Base-by-base conservation (phyloP, 345 rosid species). In the Kernera saxatilis region DNA sequence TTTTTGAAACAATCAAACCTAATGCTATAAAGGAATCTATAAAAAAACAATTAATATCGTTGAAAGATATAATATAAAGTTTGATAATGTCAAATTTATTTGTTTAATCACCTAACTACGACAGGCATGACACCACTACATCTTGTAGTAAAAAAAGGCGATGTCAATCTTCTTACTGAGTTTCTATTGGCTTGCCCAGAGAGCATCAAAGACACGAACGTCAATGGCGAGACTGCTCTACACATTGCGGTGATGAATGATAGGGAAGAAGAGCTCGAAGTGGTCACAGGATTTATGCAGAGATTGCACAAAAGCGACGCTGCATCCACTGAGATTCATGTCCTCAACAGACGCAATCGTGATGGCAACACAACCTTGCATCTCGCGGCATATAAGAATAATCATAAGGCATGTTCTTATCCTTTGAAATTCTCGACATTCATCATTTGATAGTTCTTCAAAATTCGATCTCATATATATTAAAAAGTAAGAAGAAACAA, bases 291-390 rank as follows among this genome's bases (percentile, higher is more conserved):
- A 7, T 72, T 65, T 25, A 18, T 67, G 41, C 69, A 35, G 10
- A 59, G 17, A 35, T 6, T 14, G 49, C 25, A 2, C 22, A 5
- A 26, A 1, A 33, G 5, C 33, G 27, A 59, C 27, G 25, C 41
- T 8, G 4, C 2, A 2, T 10, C 13, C 11, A 36, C 22, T 1
- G 54, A 33, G 14, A 18, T 0, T 23, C 54, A 35, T 1, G 53
- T 59, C 4, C 32, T 69, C 22, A 69, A 78, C 54, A 46, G 12
- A 27, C 30, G 64, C 8, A 40, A 74, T 3, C 56, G 60, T 17
- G 48, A 69, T 22, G 68, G 69, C n/a, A 58, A 70, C 70, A 74
- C 79, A 3, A 60, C 60, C 17, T 50, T 78, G 65, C 78, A 78
- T 17, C 3, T 64, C 5, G 79, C 77, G 2, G 75, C 68, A 0